phyloP scores from a whole-genome alignment of 306 rosid genomes.

The Cucurbita moschata region DNA sequence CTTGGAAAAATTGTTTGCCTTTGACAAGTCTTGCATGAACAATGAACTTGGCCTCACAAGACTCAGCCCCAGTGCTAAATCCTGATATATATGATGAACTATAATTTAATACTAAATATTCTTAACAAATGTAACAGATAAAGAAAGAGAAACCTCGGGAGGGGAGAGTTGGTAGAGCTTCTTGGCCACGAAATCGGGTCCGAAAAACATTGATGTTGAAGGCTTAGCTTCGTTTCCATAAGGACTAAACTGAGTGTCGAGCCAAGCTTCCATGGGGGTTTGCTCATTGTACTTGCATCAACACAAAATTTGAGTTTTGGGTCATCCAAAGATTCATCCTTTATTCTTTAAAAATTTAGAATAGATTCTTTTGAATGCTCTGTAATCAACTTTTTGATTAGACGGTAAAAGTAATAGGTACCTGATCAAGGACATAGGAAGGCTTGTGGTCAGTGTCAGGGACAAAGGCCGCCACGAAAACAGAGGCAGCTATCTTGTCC shows the following conservation, averaged over 20 bases:
- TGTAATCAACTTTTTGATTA: too few species aligned
- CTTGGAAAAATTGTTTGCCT: neutral
- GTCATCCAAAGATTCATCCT: neutral
- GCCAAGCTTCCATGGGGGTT: neutral
- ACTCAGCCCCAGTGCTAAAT: neutral
- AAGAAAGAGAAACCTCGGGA: neutral
- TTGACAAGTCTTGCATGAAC: neutral
- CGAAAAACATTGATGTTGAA: neutral
- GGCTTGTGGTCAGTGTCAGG: constrained; percentile 16
- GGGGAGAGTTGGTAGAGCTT: neutral
- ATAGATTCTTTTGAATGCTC: too few species aligned
- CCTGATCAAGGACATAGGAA: neutral
- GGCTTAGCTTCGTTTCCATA: neutral
- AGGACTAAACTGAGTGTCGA: neutral
- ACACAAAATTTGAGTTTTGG: neutral
- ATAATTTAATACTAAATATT: too few species aligned
- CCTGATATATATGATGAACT: neutral
- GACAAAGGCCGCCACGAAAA: constrained; percentile 22
- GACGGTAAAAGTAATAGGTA: neutral
- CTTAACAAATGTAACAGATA: too few species aligned
- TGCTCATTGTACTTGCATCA: neutral
- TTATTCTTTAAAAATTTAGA: too few species aligned
- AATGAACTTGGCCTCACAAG: neutral
- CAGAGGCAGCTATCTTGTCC: constrained; percentile 28
- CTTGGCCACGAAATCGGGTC: neutral